These are phyloP conservation scores for Hyphodiscus hymeniophilus DNA, from an alignment of 495 filamentous ascomycete species.

Conservation along the genomic window DNA sequence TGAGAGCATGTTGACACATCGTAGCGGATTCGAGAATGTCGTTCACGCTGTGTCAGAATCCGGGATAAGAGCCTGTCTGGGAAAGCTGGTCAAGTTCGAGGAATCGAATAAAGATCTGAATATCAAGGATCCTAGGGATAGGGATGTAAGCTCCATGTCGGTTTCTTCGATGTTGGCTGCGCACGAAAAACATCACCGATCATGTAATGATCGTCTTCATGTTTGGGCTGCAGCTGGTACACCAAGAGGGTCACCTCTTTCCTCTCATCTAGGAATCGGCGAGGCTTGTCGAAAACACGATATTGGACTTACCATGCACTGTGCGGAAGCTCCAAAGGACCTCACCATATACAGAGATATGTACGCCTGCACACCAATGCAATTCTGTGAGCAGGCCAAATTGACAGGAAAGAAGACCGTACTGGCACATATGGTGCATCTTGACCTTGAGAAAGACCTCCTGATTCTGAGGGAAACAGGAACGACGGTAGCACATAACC, in stretches of 20 bases:
- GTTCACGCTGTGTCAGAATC: constrained; percentile 15
- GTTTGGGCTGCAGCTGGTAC: constrained; percentile 20
- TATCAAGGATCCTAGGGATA: constrained; percentile 18
- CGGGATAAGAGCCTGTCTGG: constrained; percentile 17
- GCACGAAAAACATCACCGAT: constrained; percentile 7
- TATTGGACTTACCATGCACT: constrained; percentile 21
- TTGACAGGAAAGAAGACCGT: constrained; percentile 16
- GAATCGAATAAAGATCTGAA: constrained; percentile 17
- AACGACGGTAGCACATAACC: constrained; percentile 17
- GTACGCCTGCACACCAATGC: constrained; percentile 16
- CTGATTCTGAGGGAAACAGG: constrained; percentile 12
- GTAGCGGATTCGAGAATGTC: constrained; percentile 18
- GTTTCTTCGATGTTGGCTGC: constrained; percentile 14
- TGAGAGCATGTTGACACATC: constrained; percentile 22
- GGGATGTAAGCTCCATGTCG: constrained; percentile 13
- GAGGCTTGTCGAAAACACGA: constrained; percentile 13
- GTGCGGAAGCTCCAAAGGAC: constrained; percentile 19
- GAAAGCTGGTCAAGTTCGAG: constrained; percentile 20
- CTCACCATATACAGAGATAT: constrained; percentile 16
- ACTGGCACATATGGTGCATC: constrained; percentile 19
- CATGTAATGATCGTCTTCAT: constrained; percentile 13
- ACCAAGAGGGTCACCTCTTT: constrained; percentile 17
- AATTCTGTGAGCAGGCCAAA: constrained; percentile 16
- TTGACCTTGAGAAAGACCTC: constrained; percentile 12
- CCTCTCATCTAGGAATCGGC: constrained; percentile 12